These are phyloP conservation scores for Madurella mycetomatis DNA, from an alignment of 2,329 filamentous ascomycete genomes.

Conservation along the genomic window DNA sequence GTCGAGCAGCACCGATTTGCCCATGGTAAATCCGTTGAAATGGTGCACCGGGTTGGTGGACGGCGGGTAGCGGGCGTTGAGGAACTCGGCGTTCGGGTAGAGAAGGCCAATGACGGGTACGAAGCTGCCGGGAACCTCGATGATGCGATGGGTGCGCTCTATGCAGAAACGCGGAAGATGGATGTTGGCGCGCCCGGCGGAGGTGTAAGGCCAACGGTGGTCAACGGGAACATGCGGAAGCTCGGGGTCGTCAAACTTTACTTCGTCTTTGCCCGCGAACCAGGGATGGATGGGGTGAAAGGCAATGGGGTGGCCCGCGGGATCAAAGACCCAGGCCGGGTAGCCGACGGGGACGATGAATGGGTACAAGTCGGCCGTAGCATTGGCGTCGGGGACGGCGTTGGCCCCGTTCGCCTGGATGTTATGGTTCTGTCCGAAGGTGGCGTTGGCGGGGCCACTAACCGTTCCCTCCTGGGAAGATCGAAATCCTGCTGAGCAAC, in stretches of 20 bases:
- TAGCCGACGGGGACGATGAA: too few relatives aligned
- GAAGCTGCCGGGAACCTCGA: not conserved
- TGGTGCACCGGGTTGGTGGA: not conserved
- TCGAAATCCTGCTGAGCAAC: too few relatives aligned
- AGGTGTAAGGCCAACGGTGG: slow-evolving; percentile 6
- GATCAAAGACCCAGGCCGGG: too few relatives aligned
- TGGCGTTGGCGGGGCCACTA: too few relatives aligned
- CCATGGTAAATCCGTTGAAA: not conserved
- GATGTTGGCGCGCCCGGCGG: not conserved
- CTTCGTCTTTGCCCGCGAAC: not conserved
- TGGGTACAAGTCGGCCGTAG: too few relatives aligned
- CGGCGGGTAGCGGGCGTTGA: not conserved
- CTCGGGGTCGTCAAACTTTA: not conserved
- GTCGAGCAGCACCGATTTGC: not conserved
- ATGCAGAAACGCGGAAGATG: slow-evolving; percentile 1
- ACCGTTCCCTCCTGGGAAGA: too few relatives aligned
- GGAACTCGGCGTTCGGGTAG: slow-evolving; percentile 7
- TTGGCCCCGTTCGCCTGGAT: too few relatives aligned
- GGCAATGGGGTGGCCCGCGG: too few relatives aligned
- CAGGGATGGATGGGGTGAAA: not conserved
- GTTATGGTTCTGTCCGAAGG: too few relatives aligned
- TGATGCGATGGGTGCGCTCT: slow-evolving; percentile 1
- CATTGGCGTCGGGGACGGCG: too few relatives aligned
- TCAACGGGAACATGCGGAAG: slow-evolving; percentile 3
- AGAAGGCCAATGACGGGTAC: slow-evolving; percentile 7